Percentiles rank a stretch among this genome's conserved stretches.
phyloP scores from a whole-genome alignment of 2,329 filamentous ascomycete genomes.

The Aquanectria penicillioides region DNA sequence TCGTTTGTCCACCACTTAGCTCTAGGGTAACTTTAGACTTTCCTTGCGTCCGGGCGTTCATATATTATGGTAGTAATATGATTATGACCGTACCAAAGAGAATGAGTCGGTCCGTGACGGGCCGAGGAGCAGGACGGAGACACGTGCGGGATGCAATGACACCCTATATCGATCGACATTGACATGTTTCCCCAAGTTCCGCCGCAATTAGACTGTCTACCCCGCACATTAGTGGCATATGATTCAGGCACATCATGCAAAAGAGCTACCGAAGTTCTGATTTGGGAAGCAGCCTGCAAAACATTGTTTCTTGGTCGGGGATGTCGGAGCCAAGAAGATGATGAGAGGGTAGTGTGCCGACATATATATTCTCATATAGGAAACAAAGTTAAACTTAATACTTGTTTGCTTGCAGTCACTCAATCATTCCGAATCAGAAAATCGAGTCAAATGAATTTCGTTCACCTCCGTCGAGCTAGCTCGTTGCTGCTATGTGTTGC shows the following conservation, averaged over 20 bases:
- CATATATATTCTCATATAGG: not conserved
- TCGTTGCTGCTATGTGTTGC: not conserved
- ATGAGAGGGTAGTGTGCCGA: not conserved
- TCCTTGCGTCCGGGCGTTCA: no score
- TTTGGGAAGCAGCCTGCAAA: not conserved
- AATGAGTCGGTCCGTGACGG: slow-evolving; percentile 11
- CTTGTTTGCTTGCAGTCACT: not conserved
- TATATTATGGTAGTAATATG: no score
- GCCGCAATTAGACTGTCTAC: slow-evolving; percentile 6
- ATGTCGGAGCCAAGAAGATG: not conserved
- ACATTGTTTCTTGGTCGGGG: not conserved
- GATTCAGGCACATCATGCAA: not conserved
- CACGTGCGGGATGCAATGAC: not conserved
- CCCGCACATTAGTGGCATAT: slow-evolving; percentile 2
- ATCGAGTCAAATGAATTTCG: not conserved
- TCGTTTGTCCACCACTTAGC: no score
- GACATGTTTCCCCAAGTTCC: slow-evolving; percentile 1
- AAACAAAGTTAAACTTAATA: not conserved
- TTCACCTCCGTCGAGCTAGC: not conserved
- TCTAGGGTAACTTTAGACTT: no score
- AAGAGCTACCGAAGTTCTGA: not conserved
- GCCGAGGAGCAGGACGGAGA: not conserved
- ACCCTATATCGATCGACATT: not conserved
- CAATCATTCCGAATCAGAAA: not conserved
- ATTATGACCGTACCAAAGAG: no score